Evolutionary conservation across 306 rosid species (phyloP).

Genomic region (Fragaria nilgerrensis): DNA sequence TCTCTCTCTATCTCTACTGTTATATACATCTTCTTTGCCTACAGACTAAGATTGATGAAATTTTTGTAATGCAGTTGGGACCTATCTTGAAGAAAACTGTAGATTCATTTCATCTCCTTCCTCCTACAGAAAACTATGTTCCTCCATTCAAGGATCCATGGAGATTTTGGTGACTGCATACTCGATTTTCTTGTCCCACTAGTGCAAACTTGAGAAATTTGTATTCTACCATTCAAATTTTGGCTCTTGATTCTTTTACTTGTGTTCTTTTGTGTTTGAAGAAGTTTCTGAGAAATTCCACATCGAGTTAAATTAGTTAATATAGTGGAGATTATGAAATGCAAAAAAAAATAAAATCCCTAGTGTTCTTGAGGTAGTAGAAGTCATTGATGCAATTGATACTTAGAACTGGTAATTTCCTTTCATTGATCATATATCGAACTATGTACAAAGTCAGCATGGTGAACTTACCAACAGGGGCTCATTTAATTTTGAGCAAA

Average conservation of each 20-base stretch:
- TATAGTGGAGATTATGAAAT: not conserved
- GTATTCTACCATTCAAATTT: not conserved
- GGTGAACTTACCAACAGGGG: slow-evolving; percentile 39
- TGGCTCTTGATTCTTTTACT: not conserved
- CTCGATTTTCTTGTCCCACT: not conserved
- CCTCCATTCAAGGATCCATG: slow-evolving; percentile 98
- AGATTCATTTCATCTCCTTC: slow-evolving; percentile 76
- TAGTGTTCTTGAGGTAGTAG: not conserved
- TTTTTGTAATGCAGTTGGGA: slow-evolving; percentile 66
- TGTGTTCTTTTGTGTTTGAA: not conserved
- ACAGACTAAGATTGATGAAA: not conserved
- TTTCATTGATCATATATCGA: slow-evolving; percentile 33
- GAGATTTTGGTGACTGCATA: slow-evolving; percentile 83
- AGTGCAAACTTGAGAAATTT: not conserved
- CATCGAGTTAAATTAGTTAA: not conserved
- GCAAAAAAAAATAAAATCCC: not conserved
- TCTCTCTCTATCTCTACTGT: slow-evolving; percentile 12
- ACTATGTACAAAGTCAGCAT: slow-evolving; percentile 31
- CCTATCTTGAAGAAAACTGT: slow-evolving; percentile 64
- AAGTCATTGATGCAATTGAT: not conserved
- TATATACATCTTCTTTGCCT: not conserved
- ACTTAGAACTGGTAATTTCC: not conserved
- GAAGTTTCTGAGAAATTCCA: not conserved
- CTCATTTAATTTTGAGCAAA: slow-evolving; percentile 44
- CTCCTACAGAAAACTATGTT: slow-evolving; percentile 77